These are phyloP conservation scores for Mortierella sp. DNA, from an alignment of 371 early-diverging fungal species.

Conservation along the genomic window DNA sequence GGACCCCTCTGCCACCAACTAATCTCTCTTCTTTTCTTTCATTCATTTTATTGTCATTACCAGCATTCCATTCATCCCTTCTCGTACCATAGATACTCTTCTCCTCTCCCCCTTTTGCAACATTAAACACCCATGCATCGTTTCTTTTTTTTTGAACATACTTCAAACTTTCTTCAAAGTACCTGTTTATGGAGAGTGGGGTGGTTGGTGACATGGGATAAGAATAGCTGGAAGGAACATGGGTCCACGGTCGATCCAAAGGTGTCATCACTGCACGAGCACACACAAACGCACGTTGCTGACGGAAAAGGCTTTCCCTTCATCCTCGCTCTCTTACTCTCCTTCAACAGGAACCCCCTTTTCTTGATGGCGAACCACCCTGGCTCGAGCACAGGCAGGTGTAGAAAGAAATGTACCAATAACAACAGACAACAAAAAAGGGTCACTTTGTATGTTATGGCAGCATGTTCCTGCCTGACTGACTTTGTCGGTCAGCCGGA, in stretches of 20 bases:
- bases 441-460: neutral
- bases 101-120: neutral
- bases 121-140: neutral
- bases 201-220: neutral
- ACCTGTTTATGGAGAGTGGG: neutral
- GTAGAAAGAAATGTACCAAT: neutral
- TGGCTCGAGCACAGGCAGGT: conserved; percentile 23
- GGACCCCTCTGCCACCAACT: conserved; percentile 29
- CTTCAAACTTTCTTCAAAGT: neutral
- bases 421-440: neutral
- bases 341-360: neutral
- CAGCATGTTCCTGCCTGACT: conserved; percentile 9
- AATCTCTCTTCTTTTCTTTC: neutral
- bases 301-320: too few species aligned
- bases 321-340: neutral
- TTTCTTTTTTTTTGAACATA: neutral
- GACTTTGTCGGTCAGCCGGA: conserved; percentile 2
- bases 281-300: neutral
- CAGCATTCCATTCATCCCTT: conserved; percentile 1
- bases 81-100: neutral
- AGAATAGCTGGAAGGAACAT: neutral
- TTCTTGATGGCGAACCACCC: neutral
- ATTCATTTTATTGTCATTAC: neutral
- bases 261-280: neutral
- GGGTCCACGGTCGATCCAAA: too few species aligned